These are phyloP conservation scores for Amylostereum chailletii DNA, from an alignment of 1,284 basidiomycete genomes.

Conservation along the genomic window DNA sequence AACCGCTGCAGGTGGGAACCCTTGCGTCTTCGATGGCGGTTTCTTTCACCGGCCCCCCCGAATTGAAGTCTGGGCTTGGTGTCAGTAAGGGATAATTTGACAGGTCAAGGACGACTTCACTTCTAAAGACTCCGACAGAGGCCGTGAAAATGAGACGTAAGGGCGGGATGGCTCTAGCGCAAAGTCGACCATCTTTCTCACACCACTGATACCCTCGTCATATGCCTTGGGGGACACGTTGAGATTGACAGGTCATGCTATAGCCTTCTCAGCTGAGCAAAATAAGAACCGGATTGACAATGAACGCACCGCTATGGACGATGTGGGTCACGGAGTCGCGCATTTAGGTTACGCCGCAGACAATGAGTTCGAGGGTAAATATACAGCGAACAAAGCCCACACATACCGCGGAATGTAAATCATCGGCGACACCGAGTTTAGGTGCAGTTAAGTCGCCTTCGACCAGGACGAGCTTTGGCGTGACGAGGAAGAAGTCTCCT, in stretches of 20 bases:
- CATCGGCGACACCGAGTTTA: constrained; percentile 15
- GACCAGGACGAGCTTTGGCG: constrained; percentile 20
- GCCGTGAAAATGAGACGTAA: constrained; percentile 22
- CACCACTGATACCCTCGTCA: constrained; percentile 13
- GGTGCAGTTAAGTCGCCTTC: constrained; percentile 18
- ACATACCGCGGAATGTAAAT: not conserved
- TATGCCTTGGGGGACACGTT: constrained; percentile 20
- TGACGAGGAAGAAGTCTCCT: constrained; percentile 22
- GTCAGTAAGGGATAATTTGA: too few relatives aligned
- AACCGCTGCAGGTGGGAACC: too few relatives aligned
- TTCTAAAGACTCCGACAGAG: constrained; percentile 21
- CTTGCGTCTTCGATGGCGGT: too few relatives aligned
- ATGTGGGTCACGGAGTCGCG: constrained; percentile 22
- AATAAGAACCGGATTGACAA: not conserved
- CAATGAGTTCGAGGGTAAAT: too few relatives aligned
- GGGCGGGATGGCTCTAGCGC: constrained; percentile 18
- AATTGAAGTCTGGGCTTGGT: too few relatives aligned
- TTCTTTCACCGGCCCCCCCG: too few relatives aligned
- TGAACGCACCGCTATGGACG: constrained; percentile 24
- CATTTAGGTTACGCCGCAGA: constrained; percentile 8
- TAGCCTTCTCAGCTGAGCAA: not conserved
- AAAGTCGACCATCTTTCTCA: constrained; percentile 16
- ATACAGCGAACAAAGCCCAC: too few relatives aligned
- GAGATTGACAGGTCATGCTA: constrained; percentile 28
- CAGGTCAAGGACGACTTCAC: too few relatives aligned